Conservation (phyloP, 1,139 yeast genomes). For the Saccharomyces hybrid region DNA sequence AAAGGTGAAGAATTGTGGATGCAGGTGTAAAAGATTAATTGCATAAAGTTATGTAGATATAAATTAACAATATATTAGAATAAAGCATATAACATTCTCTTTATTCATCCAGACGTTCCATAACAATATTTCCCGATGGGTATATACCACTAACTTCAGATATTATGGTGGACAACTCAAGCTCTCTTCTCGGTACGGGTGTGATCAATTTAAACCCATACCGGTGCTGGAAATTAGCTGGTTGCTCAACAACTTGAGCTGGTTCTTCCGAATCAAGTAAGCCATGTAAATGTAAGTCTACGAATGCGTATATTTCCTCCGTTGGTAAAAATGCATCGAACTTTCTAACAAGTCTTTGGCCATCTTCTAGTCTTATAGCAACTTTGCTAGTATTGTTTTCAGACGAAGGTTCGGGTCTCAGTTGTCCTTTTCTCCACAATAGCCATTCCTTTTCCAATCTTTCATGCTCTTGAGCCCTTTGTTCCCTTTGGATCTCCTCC, state of each 20-base stretch:
- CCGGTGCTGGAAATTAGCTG: conserved; percentile 38
- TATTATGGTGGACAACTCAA: conserved; percentile 34
- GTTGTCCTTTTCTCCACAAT: conserved; percentile 38
- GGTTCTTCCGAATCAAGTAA: conserved; percentile 29
- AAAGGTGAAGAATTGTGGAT: conserved; percentile 1
- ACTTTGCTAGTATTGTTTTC: conserved; percentile 38
- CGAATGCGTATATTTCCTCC: conserved; percentile 54
- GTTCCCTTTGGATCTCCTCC: conserved; percentile 23
- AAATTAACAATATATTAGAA: background rate
- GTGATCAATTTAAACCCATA: conserved; percentile 43
- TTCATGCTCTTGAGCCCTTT: conserved; percentile 21
- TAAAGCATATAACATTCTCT: conserved; percentile 1
- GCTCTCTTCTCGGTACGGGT: conserved; percentile 49
- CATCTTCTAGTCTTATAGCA: conserved; percentile 50
- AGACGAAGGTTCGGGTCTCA: conserved; percentile 34
- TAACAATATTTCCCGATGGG: conserved; percentile 56
- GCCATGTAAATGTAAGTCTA: conserved; percentile 38
- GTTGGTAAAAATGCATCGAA: conserved; percentile 42
- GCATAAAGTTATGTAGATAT: conserved; percentile 2
- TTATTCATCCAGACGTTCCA: conserved; percentile 33
- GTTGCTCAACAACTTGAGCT: conserved; percentile 22
- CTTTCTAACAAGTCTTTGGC: conserved; percentile 41
- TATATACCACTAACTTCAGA: conserved; percentile 40
- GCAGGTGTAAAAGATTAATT: conserved; percentile 3
- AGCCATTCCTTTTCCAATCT: conserved; percentile 37